Percentiles rank a stretch among this genome's conserved stretches.
phyloP scores from a whole-genome alignment of 257 asterid genomes.

The Rauvolfia tetraphylla region DNA sequence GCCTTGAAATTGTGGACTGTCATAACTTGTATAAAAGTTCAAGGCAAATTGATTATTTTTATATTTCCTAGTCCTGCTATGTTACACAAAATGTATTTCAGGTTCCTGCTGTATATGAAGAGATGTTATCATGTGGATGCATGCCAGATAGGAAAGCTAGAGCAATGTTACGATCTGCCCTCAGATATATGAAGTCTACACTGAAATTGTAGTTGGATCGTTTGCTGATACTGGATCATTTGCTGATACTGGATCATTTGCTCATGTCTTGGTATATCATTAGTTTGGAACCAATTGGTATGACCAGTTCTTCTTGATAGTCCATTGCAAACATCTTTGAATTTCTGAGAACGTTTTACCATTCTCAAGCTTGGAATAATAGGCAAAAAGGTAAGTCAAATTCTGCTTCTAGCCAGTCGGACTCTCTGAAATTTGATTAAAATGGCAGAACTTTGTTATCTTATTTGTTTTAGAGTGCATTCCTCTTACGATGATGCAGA shows the following conservation, averaged over 20 bases:
- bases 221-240: background rate
- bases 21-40: background rate
- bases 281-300: background rate
- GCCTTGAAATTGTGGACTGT: background rate
- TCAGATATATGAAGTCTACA: constrained; percentile 72
- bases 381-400: background rate
- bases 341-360: background rate
- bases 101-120: constrained; percentile 96
- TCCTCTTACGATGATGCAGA: background rate
- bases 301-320: background rate
- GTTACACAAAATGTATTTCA: constrained; percentile 21
- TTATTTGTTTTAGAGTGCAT: background rate
- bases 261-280: background rate
- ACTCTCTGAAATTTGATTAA: background rate
- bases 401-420: background rate
- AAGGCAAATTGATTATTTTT: background rate
- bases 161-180: constrained; percentile 92
- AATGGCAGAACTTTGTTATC: background rate
- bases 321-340: background rate
- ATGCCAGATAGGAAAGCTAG: constrained; percentile 89
- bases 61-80: background rate
- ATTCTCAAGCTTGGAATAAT: background rate
- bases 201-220: constrained; percentile 39
- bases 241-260: constrained; percentile 5
- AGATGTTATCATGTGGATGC: constrained; percentile 86